A percentile compares a stretch with the other conserved stretches of the same genome.
phyloP scores from a whole-genome alignment of 2,329 filamentous ascomycete genomes.

The Talaromyces amestolkiae region DNA sequence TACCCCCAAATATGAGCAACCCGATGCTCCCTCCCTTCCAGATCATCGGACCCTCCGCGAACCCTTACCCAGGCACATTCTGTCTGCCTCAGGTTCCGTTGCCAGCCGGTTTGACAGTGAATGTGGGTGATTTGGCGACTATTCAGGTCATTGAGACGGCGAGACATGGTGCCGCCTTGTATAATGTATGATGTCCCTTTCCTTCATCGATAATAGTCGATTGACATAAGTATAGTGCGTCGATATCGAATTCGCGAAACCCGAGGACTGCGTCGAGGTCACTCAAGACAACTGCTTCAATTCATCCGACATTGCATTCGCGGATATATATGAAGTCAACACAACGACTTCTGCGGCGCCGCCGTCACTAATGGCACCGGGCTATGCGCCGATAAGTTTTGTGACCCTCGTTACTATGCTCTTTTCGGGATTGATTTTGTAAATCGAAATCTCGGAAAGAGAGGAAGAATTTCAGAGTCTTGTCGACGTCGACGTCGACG shows the following conservation, averaged over 20 bases:
- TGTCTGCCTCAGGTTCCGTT: conserved; percentile 88
- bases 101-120: conserved; percentile 67
- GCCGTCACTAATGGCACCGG: conserved; percentile 8
- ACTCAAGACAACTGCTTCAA: conserved; percentile 87
- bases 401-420: conserved; percentile 11
- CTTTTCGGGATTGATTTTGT: conserved; percentile 5
- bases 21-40: conserved; percentile 78
- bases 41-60: conserved; percentile 75
- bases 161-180: conserved; percentile 77
- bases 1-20: conserved; percentile 83
- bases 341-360: conserved; percentile 28
- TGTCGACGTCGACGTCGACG: background rate
- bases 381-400: conserved; percentile 12
- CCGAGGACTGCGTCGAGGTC: conserved; percentile 70
- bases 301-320: conserved; percentile 71
- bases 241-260: conserved; percentile 86
- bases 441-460: background rate
- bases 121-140: conserved; percentile 81
- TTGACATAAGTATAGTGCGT: conserved; percentile 64
- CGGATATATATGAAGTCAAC: conserved; percentile 62
- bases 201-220: background rate
- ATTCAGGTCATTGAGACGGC: conserved; percentile 85
- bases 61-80: conserved; percentile 81
- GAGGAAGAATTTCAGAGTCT: background rate
- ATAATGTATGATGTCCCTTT: conserved; percentile 61